These are phyloP conservation scores for Neonectria hederae DNA, from an alignment of 2,329 filamentous ascomycete species.

Conservation along the genomic window DNA sequence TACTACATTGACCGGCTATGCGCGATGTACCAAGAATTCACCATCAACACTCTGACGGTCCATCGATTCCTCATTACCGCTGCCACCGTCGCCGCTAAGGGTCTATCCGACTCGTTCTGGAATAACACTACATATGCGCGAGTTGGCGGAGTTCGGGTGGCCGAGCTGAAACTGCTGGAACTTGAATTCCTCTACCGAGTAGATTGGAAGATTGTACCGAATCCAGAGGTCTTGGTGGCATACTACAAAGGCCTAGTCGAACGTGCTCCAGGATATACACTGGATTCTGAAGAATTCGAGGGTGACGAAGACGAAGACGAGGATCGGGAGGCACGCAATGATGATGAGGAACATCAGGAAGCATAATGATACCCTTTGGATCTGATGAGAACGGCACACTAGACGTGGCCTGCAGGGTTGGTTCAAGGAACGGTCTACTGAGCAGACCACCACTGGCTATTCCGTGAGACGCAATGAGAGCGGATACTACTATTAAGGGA, in stretches of 20 bases:
- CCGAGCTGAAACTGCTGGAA: conserved; percentile 89
- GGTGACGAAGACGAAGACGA: conserved; percentile 44
- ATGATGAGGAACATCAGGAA: conserved; percentile 7
- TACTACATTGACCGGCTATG: conserved; percentile 98
- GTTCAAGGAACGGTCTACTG: background rate
- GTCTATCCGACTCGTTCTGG: conserved; percentile 96
- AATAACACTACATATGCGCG: conserved; percentile 96
- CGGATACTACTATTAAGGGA: conserved; percentile 21
- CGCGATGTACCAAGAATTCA: conserved; percentile 91
- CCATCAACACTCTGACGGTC: conserved; percentile 94
- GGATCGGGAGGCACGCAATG: conserved; percentile 30
- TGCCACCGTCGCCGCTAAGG: conserved; percentile 94
- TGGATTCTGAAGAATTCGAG: conserved; percentile 55
- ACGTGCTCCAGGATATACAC: conserved; percentile 64
- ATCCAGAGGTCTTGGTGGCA: conserved; percentile 90
- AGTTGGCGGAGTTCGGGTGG: conserved; percentile 90
- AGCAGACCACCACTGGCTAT: conserved; percentile 11
- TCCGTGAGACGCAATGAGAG: conserved; percentile 12
- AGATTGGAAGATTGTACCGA: conserved; percentile 96
- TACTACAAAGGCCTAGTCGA: conserved; percentile 91
- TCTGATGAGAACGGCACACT: conserved; percentile 1
- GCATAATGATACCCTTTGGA: conserved; percentile 11
- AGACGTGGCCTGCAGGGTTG: conserved; percentile 9
- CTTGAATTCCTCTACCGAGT: conserved; percentile 92
- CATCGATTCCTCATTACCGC: conserved; percentile 97